Evolutionary conservation across 2,329 filamentous ascomycete species (phyloP).

Genomic region (Coniochaeta sp.): DNA sequence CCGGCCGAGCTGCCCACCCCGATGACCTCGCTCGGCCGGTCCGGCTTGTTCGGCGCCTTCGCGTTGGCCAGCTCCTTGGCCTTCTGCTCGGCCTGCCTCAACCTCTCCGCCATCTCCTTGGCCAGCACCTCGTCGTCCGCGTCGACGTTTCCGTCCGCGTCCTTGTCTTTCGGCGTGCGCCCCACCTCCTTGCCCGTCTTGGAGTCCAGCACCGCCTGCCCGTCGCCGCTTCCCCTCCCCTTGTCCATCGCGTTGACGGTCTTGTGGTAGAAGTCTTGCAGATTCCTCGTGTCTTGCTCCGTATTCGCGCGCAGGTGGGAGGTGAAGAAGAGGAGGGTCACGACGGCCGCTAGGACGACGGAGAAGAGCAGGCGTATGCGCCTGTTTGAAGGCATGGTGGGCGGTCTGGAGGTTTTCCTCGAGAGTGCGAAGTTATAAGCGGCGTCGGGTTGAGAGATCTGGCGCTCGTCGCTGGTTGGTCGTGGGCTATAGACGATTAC

Average conservation of each 20-base stretch:
- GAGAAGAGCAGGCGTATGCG: conserved; percentile 40
- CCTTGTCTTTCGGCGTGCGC: conserved; percentile 35
- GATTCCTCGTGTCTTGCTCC: conserved; percentile 33
- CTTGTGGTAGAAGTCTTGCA: conserved; percentile 53
- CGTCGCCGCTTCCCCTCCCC: conserved; percentile 14
- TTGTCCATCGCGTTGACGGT: conserved; percentile 48
- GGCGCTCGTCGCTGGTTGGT: neutral
- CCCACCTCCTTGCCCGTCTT: conserved; percentile 29
- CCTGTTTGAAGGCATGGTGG: conserved; percentile 16
- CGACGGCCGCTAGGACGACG: conserved; percentile 54
- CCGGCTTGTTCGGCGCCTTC: conserved; percentile 55
- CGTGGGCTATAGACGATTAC: neutral
- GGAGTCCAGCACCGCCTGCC: conserved; percentile 31
- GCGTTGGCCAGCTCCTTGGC: conserved; percentile 63
- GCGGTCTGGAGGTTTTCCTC: neutral
- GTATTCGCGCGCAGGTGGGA: conserved; percentile 46
- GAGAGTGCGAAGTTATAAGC: no score
- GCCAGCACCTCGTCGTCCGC: conserved; percentile 48
- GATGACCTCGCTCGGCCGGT: conserved; percentile 48
- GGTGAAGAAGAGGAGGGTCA: conserved; percentile 68
- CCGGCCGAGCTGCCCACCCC: conserved; percentile 51
- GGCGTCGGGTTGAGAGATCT: neutral
- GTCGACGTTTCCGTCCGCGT: conserved; percentile 47
- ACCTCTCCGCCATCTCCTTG: conserved; percentile 49
- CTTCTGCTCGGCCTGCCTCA: conserved; percentile 62